These are phyloP conservation scores for Rhodomyrtus tomentosa DNA, from an alignment of 345 rosid genomes.

Conservation along the genomic window DNA sequence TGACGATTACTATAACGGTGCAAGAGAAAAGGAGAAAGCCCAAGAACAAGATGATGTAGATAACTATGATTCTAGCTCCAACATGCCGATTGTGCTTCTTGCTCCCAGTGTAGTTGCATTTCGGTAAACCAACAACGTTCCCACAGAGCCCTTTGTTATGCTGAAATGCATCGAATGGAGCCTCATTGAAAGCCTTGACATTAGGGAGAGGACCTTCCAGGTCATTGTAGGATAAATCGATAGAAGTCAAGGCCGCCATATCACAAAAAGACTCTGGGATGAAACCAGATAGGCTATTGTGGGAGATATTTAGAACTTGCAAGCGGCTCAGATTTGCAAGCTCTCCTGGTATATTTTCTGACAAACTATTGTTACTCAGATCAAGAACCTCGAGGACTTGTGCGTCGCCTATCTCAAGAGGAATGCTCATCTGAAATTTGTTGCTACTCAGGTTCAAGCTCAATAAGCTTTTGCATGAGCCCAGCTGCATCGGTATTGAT, in stretches of 20 bases:
- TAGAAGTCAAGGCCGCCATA: not conserved
- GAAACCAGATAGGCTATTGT: not conserved
- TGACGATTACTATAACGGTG: not conserved
- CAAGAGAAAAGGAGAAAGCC: not conserved
- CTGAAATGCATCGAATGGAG: not conserved
- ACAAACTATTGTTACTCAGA: not conserved
- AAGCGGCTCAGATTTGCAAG: not conserved
- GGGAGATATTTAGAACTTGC: not conserved
- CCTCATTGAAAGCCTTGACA: not conserved
- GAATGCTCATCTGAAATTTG: not conserved
- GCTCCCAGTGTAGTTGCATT: not conserved
- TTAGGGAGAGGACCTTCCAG: not conserved
- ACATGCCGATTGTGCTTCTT: not conserved
- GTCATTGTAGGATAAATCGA: not conserved
- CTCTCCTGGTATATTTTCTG: not conserved
- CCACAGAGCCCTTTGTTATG: not conserved
- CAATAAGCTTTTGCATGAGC: not conserved
- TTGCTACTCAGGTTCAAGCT: not conserved
- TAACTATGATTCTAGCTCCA: not conserved
- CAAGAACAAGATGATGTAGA: not conserved
- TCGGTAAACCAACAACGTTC: not conserved
- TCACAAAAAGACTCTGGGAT: not conserved
- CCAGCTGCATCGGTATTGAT: not conserved
- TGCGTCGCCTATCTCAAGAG: not conserved
- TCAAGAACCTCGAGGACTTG: not conserved